phyloP scores from a whole-genome alignment of 2,329 filamentous ascomycete species.

The Curvularia sp. region DNA sequence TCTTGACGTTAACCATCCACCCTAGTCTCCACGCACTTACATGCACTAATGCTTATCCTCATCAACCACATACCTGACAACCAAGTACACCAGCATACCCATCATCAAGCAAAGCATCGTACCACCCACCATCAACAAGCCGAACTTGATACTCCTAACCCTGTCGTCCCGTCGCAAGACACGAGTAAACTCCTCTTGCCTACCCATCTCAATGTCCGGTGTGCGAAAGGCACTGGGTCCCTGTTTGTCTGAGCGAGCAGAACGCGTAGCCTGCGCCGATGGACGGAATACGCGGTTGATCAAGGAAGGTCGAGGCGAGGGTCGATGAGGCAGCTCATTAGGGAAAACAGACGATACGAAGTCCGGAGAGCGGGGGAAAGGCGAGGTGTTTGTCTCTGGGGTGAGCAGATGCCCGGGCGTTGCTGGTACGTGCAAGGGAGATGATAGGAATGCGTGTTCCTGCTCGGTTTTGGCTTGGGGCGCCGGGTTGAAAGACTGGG shows the following conservation, averaged over 20 bases:
- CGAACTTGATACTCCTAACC: neutral
- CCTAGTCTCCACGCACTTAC: neutral
- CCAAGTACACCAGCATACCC: conserved; percentile 1
- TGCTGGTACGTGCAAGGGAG: neutral
- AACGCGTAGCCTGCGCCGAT: neutral
- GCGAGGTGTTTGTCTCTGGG: neutral
- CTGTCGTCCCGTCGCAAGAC: too few species aligned
- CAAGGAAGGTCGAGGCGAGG: neutral
- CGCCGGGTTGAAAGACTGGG: neutral
- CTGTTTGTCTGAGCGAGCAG: neutral
- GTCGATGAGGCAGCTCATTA: neutral
- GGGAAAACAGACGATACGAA: neutral
- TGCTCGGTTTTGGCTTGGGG: neutral
- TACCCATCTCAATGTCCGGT: conserved; percentile 3
- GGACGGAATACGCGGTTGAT: neutral
- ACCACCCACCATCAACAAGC: neutral
- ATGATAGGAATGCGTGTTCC: neutral
- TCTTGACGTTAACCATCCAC: neutral
- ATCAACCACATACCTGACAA: neutral
- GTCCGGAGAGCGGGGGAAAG: neutral
- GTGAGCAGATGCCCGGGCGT: neutral
- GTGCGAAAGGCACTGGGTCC: neutral
- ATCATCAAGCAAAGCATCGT: neutral
- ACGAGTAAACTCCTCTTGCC: neutral
- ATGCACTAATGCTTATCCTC: neutral